A percentile compares a stretch with the other conserved stretches of the same genome.
Conservation (phyloP, 1,284 basidiomycete species). For the Cerioporus squamosus region DNA sequence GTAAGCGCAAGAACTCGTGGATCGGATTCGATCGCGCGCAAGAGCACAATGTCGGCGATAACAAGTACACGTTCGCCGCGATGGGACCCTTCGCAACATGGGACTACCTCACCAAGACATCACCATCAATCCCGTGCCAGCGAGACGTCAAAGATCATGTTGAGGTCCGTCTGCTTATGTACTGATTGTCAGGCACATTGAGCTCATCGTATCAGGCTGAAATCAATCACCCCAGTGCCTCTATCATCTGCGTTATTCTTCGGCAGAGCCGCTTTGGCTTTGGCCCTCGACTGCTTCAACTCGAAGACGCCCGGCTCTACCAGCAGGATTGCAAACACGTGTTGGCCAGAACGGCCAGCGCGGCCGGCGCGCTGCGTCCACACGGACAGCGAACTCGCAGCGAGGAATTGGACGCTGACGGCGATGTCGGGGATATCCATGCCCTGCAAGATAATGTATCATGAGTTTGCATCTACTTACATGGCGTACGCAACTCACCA, state of each 20-base stretch:
- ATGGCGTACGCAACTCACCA: slow-evolving; percentile 11
- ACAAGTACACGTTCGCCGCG: not conserved
- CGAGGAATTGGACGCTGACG: slow-evolving; percentile 20
- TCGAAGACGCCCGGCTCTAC: slow-evolving; percentile 21
- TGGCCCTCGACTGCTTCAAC: too few relatives aligned
- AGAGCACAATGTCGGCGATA: slow-evolving; percentile 18
- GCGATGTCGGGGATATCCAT: slow-evolving; percentile 26
- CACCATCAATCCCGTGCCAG: slow-evolving; percentile 11
- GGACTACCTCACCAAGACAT: slow-evolving; percentile 9
- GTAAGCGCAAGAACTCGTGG: slow-evolving; percentile 29
- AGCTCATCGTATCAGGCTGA: slow-evolving; percentile 6
- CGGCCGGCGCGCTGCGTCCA: slow-evolving; percentile 26
- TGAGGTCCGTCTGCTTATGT: slow-evolving; percentile 10
- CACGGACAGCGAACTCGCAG: slow-evolving; percentile 13
- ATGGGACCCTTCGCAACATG: slow-evolving; percentile 15
- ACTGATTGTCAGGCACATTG: slow-evolving; percentile 6
- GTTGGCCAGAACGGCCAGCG: slow-evolving; percentile 20
- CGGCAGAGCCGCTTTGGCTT: too few relatives aligned
- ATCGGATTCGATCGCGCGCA: slow-evolving; percentile 15
- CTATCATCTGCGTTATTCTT: too few relatives aligned
- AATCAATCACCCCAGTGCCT: not conserved
- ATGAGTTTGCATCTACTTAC: too few relatives aligned
- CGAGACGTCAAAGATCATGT: slow-evolving; percentile 16
- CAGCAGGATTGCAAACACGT: slow-evolving; percentile 15
- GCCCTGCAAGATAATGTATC: slow-evolving; percentile 7